Percentiles rank a stretch among this genome's conserved stretches.
Evolutionary conservation across 2,329 filamentous ascomycete genomes (phyloP).

Genomic region (Fusarium oxysporum): DNA sequence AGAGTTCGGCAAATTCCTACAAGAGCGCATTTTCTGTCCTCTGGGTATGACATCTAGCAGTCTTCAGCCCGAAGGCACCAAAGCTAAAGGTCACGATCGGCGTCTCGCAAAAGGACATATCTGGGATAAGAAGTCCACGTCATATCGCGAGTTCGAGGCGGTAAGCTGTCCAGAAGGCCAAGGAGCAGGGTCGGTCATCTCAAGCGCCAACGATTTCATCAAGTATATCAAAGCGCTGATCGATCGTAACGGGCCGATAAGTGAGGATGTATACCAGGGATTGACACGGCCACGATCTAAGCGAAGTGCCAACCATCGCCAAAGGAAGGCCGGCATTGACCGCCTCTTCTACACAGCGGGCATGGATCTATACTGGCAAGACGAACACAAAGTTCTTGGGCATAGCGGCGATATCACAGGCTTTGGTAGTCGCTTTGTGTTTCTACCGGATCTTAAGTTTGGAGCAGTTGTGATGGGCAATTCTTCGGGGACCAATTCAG

Average conservation of each 20-base stretch:
- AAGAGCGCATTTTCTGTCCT: neutral
- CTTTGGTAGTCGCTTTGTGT: slow-evolving; percentile 42
- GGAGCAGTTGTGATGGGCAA: slow-evolving; percentile 46
- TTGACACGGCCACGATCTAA: slow-evolving; percentile 36
- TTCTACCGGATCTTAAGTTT: slow-evolving; percentile 44
- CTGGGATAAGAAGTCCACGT: slow-evolving; percentile 7
- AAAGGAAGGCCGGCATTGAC: slow-evolving; percentile 17
- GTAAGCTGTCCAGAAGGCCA: slow-evolving; percentile 43
- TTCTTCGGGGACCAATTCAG: slow-evolving; percentile 22
- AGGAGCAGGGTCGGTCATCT: slow-evolving; percentile 47
- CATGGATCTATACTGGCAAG: slow-evolving; percentile 40
- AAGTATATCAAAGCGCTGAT: slow-evolving; percentile 47
- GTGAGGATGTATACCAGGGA: slow-evolving; percentile 39
- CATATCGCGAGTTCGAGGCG: slow-evolving; percentile 3
- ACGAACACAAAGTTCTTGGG: slow-evolving; percentile 34
- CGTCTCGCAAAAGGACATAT: slow-evolving; percentile 9
- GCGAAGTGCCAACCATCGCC: slow-evolving; percentile 16
- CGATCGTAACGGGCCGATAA: slow-evolving; percentile 40
- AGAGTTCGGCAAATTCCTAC: neutral
- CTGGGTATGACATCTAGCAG: slow-evolving; percentile 4
- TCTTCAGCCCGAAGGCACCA: neutral
- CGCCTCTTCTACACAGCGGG: slow-evolving; percentile 37
- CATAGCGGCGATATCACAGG: slow-evolving; percentile 45
- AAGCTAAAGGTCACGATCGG: neutral
- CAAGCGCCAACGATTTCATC: slow-evolving; percentile 46